A percentile compares a stretch with the other conserved stretches of the same genome.
Conservation (phyloP, 1,139 yeast genomes). For the Saccharomyces hybrid region DNA sequence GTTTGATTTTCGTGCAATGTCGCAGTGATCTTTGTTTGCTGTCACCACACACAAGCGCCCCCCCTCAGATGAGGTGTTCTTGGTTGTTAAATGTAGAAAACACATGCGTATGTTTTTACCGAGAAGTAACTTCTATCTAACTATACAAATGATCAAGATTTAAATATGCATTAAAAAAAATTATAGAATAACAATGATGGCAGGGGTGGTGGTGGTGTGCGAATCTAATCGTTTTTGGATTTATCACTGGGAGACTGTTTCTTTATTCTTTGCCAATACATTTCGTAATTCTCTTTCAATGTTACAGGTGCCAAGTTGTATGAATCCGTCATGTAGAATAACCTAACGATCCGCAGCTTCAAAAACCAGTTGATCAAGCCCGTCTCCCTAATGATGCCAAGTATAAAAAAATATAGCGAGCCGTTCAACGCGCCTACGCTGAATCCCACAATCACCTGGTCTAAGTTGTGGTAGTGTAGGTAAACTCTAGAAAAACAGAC, state of each 20-base stretch:
- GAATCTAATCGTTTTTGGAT: not conserved
- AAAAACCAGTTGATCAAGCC: conserved; percentile 57
- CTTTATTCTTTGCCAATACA: conserved; percentile 24
- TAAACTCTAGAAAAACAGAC: conserved; percentile 75
- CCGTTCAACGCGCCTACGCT: conserved; percentile 58
- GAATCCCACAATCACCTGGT: conserved; percentile 71
- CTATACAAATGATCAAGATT: not conserved
- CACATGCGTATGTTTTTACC: not conserved
- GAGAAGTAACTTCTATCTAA: not conserved
- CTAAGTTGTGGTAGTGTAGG: conserved; percentile 63
- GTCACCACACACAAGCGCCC: not conserved
- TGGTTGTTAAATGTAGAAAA: not conserved
- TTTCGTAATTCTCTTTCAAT: conserved; percentile 18
- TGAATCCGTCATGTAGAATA: conserved; percentile 51
- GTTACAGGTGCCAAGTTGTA: conserved; percentile 38
- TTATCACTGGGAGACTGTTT: not conserved
- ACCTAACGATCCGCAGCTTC: conserved; percentile 40
- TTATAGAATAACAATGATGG: no score
- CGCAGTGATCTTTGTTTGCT: not conserved
- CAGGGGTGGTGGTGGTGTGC: no score
- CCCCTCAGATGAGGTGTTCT: not conserved
- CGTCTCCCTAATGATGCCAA: conserved; percentile 47
- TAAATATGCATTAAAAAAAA: not conserved
- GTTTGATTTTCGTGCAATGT: not conserved
- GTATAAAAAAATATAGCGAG: conserved; percentile 46